These are phyloP conservation scores for Daldinia caldariorum DNA, from an alignment of 495 filamentous ascomycete genomes.

Conservation along the genomic window DNA sequence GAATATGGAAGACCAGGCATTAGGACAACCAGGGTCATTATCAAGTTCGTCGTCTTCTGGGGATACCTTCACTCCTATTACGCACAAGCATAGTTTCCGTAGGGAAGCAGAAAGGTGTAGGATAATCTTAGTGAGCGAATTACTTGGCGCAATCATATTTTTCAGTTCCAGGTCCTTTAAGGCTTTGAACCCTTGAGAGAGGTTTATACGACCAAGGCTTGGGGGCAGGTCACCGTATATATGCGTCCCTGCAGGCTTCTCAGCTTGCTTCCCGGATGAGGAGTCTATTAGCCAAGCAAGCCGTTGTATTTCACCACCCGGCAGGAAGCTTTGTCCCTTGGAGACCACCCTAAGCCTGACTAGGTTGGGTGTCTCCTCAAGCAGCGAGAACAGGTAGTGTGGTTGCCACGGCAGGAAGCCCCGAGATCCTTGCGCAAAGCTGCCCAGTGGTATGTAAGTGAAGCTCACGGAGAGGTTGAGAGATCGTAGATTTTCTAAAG, in stretches of 20 bases:
- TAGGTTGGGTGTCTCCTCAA: constrained; percentile 41
- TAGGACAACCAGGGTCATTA: constrained; percentile 33
- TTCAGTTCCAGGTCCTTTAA: constrained; percentile 28
- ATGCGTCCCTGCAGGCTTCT: constrained; percentile 3
- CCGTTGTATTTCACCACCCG: constrained; percentile 39
- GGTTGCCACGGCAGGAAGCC: constrained; percentile 40
- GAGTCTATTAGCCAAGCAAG: constrained; percentile 27
- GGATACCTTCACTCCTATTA: constrained; percentile 28
- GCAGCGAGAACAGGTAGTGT: constrained; percentile 39
- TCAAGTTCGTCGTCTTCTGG: constrained; percentile 38
- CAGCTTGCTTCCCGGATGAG: constrained; percentile 13
- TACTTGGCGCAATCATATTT: constrained; percentile 34
- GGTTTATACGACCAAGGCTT: not conserved
- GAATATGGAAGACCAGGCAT: constrained; percentile 42
- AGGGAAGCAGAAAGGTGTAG: constrained; percentile 27
- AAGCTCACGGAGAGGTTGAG: constrained; percentile 42
- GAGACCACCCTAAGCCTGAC: constrained; percentile 31
- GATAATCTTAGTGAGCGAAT: constrained; percentile 28
- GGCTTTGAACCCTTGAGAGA: constrained; percentile 14
- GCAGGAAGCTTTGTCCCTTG: constrained; percentile 25
- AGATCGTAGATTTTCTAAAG: constrained; percentile 22
- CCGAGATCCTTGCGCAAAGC: constrained; percentile 22
- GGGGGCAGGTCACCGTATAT: not conserved
- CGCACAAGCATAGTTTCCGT: constrained; percentile 22
- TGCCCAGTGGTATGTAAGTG: constrained; percentile 35